Conservation (phyloP, 2,329 filamentous ascomycete genomes). For the Aspergillus transmontanensis region DNA sequence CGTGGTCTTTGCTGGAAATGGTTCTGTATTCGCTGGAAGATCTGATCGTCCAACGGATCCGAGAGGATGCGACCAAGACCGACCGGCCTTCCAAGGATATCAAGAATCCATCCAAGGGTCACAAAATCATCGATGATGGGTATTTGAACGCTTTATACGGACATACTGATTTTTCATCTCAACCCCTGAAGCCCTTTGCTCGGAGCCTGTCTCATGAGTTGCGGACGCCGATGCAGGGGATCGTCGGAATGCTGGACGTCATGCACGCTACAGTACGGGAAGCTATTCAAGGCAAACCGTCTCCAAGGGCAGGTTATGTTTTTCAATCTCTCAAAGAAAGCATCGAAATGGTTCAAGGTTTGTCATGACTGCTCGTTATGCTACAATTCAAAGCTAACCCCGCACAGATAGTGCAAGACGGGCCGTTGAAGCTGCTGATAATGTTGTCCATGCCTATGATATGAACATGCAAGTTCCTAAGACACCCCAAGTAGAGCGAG, state of each 20-base stretch:
- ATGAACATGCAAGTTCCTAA: constrained; percentile 75
- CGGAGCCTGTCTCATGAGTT: constrained; percentile 72
- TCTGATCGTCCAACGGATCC: constrained; percentile 60
- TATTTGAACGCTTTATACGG: constrained; percentile 57
- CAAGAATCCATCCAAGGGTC: constrained; percentile 26
- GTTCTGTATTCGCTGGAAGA: constrained; percentile 70
- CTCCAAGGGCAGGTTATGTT: constrained; percentile 55
- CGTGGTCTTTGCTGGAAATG: constrained; percentile 70
- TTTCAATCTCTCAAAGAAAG: constrained; percentile 67
- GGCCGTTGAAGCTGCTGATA: constrained; percentile 73
- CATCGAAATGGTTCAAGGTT: constrained; percentile 71
- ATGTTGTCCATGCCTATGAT: constrained; percentile 74
- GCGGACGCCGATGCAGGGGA: constrained; percentile 73
- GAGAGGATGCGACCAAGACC: constrained; percentile 51
- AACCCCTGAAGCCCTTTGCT: constrained; percentile 72
- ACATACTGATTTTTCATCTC: constrained; percentile 57
- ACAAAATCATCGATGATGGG: constrained; percentile 22
- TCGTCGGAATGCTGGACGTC: constrained; percentile 75
- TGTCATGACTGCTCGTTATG: constrained; percentile 17
- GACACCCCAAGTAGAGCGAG: constrained; percentile 52
- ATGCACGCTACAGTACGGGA: constrained; percentile 74
- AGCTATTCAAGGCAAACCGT: constrained; percentile 58
- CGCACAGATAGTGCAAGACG: constrained; percentile 66
- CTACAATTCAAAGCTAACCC: constrained; percentile 4
- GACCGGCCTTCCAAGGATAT: constrained; percentile 28